These are phyloP conservation scores for Colletotrichum shisoi DNA, from an alignment of 2,329 filamentous ascomycete species.

Conservation along the genomic window DNA sequence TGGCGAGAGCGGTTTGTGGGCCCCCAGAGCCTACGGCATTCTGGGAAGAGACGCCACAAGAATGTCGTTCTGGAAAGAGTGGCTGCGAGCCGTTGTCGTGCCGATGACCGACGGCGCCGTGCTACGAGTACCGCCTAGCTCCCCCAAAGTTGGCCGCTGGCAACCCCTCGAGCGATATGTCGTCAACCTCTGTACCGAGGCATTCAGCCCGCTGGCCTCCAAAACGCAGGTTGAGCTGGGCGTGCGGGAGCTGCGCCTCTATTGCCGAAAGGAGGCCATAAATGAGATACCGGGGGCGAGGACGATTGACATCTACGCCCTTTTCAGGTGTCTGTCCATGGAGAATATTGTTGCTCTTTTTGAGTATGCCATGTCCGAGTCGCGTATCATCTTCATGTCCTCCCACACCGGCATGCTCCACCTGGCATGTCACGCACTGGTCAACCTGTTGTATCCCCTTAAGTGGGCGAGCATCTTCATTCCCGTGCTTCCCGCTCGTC, in stretches of 20 bases:
- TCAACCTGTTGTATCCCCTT: constrained; percentile 85
- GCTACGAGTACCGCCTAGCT: constrained; percentile 83
- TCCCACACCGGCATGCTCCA: constrained; percentile 97
- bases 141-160: constrained; percentile 91
- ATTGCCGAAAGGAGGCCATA: constrained; percentile 87
- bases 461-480: constrained; percentile 96
- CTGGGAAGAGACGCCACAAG: constrained; percentile 83
- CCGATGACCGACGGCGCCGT: constrained; percentile 92
- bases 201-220: constrained; percentile 87
- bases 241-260: constrained; percentile 87
- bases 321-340: constrained; percentile 89
- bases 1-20: constrained; percentile 95
- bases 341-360: constrained; percentile 92
- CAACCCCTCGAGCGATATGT: constrained; percentile 96
- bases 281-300: constrained; percentile 94
- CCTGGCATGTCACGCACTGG: constrained; percentile 86
- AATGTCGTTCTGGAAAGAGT: constrained; percentile 97
- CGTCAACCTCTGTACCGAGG: constrained; percentile 94
- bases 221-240: constrained; percentile 95
- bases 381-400: constrained; percentile 93
- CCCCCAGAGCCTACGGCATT: constrained; percentile 90
- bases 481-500: constrained; percentile 83
- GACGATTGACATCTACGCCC: constrained; percentile 88
- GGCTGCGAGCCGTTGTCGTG: constrained; percentile 90
- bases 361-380: constrained; percentile 91